Evolutionary conservation across 805 yeast species (phyloP), one percentile per base, ranked within the genome.

Genomic region (Saturnispora serradocipensis): DNA sequence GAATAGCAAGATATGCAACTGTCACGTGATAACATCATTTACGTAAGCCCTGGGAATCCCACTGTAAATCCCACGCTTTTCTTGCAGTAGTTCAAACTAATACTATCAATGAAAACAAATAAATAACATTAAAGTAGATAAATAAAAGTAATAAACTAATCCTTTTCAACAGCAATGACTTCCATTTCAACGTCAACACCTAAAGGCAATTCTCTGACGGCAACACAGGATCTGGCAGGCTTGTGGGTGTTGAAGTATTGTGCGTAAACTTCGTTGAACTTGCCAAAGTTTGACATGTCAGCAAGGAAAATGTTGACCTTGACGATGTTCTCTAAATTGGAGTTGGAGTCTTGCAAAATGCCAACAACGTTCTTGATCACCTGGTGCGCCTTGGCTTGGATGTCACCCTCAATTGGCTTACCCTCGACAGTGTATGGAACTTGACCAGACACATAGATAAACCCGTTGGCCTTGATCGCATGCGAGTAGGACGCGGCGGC

Each of bases 211-310:
- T 80, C 82, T 70, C 82, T 84, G 56, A 90, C 98, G 44, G 97
- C 97, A 61, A 93, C 95, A 76, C 97, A 93, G 2, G 97, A 87
- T 79, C 99, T 88, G 39, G 98, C 98, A 43, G 99, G 98, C 68
- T 84, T 85, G 72, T 84, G 91, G 45, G 70, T 73, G 63, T 67
- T 76, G 73, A 88, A 88, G 71, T 86, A 83, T 69, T 82, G 76
- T 54, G 80, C 81, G 72, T 93, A 93, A 49, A 87, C 95, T 58
- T 75, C 77, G 74, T 93, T 93, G 75, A 93, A 86, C 57, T 80
- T 85, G 55, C 78, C 88, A 65, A 93, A 93, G 66, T 85, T 79
- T 61, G 74, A 73, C 84, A 93, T 91, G 70, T 93, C 97, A 54
- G 96, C 83, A 68, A 93, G 80, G 76, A 88, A 93, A 59, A 91